These are phyloP conservation scores for Wickerhamiella azyma DNA, from an alignment of 805 yeast species.

Conservation along the genomic window DNA sequence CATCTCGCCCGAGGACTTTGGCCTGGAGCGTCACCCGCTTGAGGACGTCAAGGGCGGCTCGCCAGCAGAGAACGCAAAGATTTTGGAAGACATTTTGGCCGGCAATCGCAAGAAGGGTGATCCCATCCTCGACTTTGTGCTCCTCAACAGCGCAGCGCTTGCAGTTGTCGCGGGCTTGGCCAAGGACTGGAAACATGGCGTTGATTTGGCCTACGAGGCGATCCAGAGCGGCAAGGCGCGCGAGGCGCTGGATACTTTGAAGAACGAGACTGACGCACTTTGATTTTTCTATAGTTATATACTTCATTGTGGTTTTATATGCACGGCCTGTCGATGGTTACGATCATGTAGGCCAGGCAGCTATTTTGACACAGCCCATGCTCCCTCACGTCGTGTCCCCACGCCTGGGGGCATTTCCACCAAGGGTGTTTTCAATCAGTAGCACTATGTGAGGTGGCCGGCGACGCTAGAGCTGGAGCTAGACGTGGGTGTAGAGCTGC, in stretches of 20 bases:
- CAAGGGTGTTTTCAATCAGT: too few relatives aligned
- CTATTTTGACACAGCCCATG: too few relatives aligned
- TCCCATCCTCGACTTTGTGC: slow-evolving; percentile 78
- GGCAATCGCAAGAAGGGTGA: slow-evolving; percentile 29
- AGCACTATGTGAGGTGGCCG: too few relatives aligned
- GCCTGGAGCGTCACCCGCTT: slow-evolving; percentile 58
- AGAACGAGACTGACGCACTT: neutral
- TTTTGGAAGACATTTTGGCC: slow-evolving; percentile 38
- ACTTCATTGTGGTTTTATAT: too few relatives aligned
- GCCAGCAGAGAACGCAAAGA: slow-evolving; percentile 67
- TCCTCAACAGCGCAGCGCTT: slow-evolving; percentile 77
- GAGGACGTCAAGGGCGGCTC: slow-evolving; percentile 67
- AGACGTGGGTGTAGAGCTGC: too few relatives aligned
- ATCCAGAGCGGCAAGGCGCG: slow-evolving; percentile 57
- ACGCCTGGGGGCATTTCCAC: too few relatives aligned
- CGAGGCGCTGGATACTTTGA: slow-evolving; percentile 33
- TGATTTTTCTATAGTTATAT: neutral
- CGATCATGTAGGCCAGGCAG: too few relatives aligned
- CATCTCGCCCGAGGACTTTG: slow-evolving; percentile 59
- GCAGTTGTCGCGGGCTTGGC: slow-evolving; percentile 66
- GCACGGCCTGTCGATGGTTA: too few relatives aligned
- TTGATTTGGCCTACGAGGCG: slow-evolving; percentile 52
- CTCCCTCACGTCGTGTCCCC: too few relatives aligned
- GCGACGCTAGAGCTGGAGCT: too few relatives aligned
- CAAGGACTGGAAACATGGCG: slow-evolving; percentile 63